A percentile compares a stretch with the other conserved stretches of the same genome.
phyloP scores from a whole-genome alignment of 2,329 filamentous ascomycete genomes.

The Exophiala sideris region DNA sequence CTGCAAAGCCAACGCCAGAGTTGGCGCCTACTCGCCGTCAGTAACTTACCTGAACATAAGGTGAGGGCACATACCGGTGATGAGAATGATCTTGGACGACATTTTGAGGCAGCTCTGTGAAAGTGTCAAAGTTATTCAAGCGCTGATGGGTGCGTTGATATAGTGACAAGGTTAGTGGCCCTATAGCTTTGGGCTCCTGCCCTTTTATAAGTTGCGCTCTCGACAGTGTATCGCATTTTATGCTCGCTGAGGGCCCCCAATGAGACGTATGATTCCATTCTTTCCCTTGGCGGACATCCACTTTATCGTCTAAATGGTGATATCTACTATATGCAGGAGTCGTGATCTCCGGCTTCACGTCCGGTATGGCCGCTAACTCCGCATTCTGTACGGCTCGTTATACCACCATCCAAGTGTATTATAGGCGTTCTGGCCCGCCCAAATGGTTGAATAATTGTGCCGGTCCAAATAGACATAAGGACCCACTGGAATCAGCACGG shows the following conservation, averaged over 20 bases:
- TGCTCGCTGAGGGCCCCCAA: too few species aligned
- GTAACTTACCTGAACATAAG: not conserved
- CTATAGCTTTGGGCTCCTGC: too few species aligned
- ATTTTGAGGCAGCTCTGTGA: not conserved
- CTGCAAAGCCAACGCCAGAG: constrained; percentile 29
- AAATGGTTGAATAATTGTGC: constrained; percentile 3
- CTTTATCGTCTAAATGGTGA: too few species aligned
- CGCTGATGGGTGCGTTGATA: too few species aligned
- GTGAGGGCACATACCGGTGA: not conserved
- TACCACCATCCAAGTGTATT: constrained; percentile 1
- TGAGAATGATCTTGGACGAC: not conserved
- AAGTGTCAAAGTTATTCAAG: not conserved
- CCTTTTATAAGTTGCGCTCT: too few species aligned
- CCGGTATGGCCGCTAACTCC: too few species aligned
- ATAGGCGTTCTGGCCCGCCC: constrained; percentile 3
- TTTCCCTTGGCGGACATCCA: too few species aligned
- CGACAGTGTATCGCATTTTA: too few species aligned
- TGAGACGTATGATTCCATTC: too few species aligned
- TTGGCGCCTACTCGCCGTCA: constrained; percentile 25
- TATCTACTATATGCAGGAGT: too few species aligned
- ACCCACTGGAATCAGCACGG: constrained; percentile 1
- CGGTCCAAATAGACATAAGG: constrained; percentile 10
- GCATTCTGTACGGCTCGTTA: not conserved
- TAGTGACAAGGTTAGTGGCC: too few species aligned
- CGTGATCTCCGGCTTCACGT: too few species aligned